Base-by-base conservation (phyloP, 108 stramenopile genomes). In the Pseudonitzschia multistriata region DNA sequence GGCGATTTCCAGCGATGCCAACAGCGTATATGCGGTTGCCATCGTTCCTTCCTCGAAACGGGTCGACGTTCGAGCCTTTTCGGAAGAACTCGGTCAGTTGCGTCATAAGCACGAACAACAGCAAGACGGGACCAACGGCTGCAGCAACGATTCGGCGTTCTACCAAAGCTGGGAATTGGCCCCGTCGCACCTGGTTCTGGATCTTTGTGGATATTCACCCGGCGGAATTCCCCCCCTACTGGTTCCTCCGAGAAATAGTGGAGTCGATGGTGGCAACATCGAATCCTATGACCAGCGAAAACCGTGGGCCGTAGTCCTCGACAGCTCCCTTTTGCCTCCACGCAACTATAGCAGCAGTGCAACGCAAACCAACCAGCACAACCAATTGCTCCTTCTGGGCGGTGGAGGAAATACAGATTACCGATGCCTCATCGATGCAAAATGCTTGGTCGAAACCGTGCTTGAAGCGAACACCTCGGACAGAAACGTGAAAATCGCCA, bases 191-290 rank as follows among this genome's bases (percentile, higher is more conserved):
- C 15, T 36, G 5, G 57, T 59, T 35, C 33, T 15, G 29, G 31
- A 59, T 19, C 57, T 59, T 59, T 59, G 57, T 30, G 57, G 57
- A 5, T 59, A 35, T 59, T 25, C n/a, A 14, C 57, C 57, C 25
- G 57, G 57, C 8, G 14, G 33, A 5, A 30, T 59, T n/a, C 57
- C 57, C 13, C 57, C 57, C 2, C 15, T 59, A n/a, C 29, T 59
- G 57, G 19, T 36, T 0, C 31, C 34, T 4, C 57, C 57, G 21
- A 22, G 19, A 19, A 59, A 59, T 8, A n/a, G 22, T 29, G 57
- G 34, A 13, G 14, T 10, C 24, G 22, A 55, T 30, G 57, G 57
- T n/a, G 15, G 31, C 21, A 29, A 30, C 57, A 22, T 11, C 11
- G 24, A 14, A 14, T 6, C n/a, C 3, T 3, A 59, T 1, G 57